These are phyloP conservation scores for Talaromyces verruculosus DNA, from an alignment of 2,329 filamentous ascomycete genomes.

Conservation along the genomic window DNA sequence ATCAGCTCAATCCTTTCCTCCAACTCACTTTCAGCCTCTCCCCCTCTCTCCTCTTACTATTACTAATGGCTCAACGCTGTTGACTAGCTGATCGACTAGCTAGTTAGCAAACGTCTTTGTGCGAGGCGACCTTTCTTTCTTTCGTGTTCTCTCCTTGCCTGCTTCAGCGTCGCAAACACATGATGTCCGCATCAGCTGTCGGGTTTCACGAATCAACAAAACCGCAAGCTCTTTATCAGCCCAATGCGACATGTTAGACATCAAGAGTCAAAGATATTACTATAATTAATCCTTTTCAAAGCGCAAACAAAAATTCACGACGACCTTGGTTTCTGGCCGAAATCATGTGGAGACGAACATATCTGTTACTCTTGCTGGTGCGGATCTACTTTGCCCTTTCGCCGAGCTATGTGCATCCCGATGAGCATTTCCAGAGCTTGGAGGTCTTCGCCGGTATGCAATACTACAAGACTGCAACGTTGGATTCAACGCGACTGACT, in stretches of 20 bases:
- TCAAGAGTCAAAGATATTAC: not conserved
- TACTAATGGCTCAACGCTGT: constrained; percentile 1
- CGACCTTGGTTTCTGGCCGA: not conserved
- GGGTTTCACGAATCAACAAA: not conserved
- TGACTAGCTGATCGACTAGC: not conserved
- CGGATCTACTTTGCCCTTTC: constrained; percentile 92
- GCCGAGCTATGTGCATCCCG: constrained; percentile 94
- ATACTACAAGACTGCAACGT: not conserved
- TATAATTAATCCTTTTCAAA: not conserved
- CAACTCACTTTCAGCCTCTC: not conserved
- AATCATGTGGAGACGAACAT: constrained; percentile 85
- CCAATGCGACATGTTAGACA: constrained; percentile 8
- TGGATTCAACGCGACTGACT: not conserved
- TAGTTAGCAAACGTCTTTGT: not conserved
- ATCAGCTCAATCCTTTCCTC: not conserved
- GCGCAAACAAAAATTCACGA: not conserved
- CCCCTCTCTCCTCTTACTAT: not conserved
- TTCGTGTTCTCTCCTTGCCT: not conserved
- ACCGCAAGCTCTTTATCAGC: not conserved
- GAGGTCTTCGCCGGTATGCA: constrained; percentile 90
- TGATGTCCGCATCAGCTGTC: not conserved
- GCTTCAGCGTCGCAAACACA: constrained; percentile 11
- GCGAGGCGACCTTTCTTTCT: not conserved
- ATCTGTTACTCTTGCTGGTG: constrained; percentile 79
- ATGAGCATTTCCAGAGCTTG: constrained; percentile 98